Evolutionary conservation across 768 basidiomycete species (phyloP), one percentile per base, ranked within the genome.

Genomic region (Amanita subjunquillea): DNA sequence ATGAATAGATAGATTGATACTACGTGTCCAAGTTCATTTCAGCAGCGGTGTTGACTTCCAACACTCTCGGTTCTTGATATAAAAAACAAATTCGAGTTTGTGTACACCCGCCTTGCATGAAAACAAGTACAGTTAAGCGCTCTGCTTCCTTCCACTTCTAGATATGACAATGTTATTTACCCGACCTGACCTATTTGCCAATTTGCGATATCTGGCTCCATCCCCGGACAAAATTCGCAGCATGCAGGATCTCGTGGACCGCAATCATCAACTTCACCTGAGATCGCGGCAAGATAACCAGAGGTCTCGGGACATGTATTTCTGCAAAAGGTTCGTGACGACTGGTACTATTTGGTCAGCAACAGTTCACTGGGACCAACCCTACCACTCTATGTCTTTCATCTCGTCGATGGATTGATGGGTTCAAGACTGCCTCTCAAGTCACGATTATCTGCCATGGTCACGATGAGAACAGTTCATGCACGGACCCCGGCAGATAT

Each of bases 321-420:
- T 44, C 29, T 47, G 48, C 45, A 54, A 52, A n/a, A 67, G 65
- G 57, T 56, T 43, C 61, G 64, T 29, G 29, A 51, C 15, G 66
- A 67, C 50, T 67, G 66, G 66, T 65, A 62, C 42, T 60, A 15
- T 67, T 64, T 48, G 63, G 54, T 7, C 64, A 65, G 40, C 66
- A 67, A 48, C 59, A 60, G 41, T 62, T 67, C 42, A 64, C 60
- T 29, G 66, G 66, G 10, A 54, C 60, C 27, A 65, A 67, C 48
- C 62, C 66, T 12, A 62, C 63, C 23, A 61, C 58, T 9, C 60
- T 67, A 49, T 56, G 54, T 2, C 51, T 57, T 13, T 65, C 63
- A 6, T 44, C 59, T 20, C 30, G 20, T 8, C 36, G 47, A 25
- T 63, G 62, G 64, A 43, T 63, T 22, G 39, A 57, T 2, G 55